Percentiles rank a stretch among this genome's conserved stretches.
Evolutionary conservation across 2,329 filamentous ascomycete species (phyloP).

Genomic region (Cladobotryum protrusum): DNA sequence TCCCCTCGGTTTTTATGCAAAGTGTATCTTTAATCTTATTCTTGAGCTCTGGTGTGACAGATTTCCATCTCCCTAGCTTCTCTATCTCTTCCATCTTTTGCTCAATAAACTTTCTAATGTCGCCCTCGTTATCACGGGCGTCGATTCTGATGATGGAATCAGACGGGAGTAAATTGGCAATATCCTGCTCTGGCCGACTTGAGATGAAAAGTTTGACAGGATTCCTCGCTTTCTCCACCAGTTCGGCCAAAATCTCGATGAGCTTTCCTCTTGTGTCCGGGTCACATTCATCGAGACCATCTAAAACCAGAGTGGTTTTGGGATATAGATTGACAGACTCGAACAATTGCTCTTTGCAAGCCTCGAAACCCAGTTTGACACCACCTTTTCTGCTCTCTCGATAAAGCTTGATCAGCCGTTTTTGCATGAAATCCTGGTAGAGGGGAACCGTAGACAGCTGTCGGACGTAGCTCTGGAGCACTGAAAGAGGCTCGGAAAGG

Average conservation of each 20-base stretch:
- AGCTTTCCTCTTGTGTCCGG: background rate
- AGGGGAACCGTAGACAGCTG: background rate
- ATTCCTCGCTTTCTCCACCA: background rate
- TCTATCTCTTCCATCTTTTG: slow-evolving; percentile 1
- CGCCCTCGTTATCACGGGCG: background rate
- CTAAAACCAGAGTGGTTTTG: background rate
- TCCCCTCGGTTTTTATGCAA: background rate
- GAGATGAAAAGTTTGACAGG: background rate
- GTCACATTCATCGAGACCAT: slow-evolving; percentile 5
- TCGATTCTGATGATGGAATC: background rate
- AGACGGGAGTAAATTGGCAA: background rate
- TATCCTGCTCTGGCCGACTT: slow-evolving; percentile 2
- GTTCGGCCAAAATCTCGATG: background rate
- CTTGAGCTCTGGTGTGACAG: background rate
- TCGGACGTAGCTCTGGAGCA: slow-evolving; percentile 1
- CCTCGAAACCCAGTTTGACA: background rate
- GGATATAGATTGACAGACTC: slow-evolving; percentile 4
- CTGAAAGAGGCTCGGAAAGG: background rate
- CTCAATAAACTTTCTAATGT: slow-evolving; percentile 2
- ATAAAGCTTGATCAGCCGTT: background rate
- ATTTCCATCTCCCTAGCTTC: background rate
- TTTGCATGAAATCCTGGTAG: background rate
- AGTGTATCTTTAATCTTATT: background rate
- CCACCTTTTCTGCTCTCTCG: background rate
- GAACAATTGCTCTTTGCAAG: background rate